Base-by-base conservation (phyloP, 2,329 filamentous ascomycete genomes). In the Paraphoma sp. region DNA sequence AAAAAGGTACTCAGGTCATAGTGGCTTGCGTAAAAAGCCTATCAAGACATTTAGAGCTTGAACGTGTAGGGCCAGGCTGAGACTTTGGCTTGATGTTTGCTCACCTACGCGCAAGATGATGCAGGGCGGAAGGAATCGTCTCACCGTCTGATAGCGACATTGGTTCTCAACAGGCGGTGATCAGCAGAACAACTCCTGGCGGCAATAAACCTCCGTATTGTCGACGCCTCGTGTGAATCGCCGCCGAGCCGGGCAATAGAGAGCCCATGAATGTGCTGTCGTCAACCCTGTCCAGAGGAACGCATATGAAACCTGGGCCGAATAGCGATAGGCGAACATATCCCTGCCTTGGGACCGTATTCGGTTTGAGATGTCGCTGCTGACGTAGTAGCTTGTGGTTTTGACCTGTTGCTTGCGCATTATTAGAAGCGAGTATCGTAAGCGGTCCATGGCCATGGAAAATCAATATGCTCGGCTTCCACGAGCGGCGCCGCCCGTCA, bases 131-230 rank as follows among this genome's bases (percentile, higher is more conserved):
- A 42, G 48, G 47, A 44, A 38, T 44, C 44, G 46, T 54, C 57
- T 69, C 66, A 71, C 65, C 66, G 69, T 72, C 68, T 69, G 66
- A 65, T 67, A 67, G 48, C 56, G 45, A 47, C 40, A 49, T 17
- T 45, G 40, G 31, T 45, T 41, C 16, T 4, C n/a, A 42, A n/a
- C 10, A 10, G 12, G 28, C 7, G 8, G 41, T 41, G 43, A 23
- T 10, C 10, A 42, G 9, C 7, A n/a, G 33, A 36, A 36, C 33
- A 36, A 10, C 9, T 36, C 33, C 14, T 36, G 33, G 33, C 33
- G 33, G 33, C 14, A 14, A 36, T 36, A 14, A 7, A 36, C 3
- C 14, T 14, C 14, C 3, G 5, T 23, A 23, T 23, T 23, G 23
- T 23, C 23, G 7, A 36, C 33, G 33, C 9, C 14, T 36, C 33